Conservation (phyloP, 768 basidiomycete genomes). For the Mycena epipterygia region DNA sequence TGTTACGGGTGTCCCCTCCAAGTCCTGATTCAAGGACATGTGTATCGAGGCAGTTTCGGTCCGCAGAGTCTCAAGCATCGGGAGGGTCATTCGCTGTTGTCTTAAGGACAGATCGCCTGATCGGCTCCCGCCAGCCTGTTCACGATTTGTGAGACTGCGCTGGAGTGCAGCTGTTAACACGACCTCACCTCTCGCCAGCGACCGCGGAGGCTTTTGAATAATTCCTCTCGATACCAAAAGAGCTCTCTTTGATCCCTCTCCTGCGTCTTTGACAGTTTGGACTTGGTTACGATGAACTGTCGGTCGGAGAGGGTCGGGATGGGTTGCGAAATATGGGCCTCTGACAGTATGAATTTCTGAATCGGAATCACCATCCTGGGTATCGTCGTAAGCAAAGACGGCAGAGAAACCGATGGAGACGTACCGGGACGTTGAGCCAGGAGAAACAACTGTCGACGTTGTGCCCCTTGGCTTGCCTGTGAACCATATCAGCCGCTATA, state of each 20-base stretch:
- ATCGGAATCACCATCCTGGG: slow-evolving; percentile 78
- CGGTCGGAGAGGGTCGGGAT: slow-evolving; percentile 90
- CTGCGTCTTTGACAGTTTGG: slow-evolving; percentile 70
- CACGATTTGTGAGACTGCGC: slow-evolving; percentile 5
- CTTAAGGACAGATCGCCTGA: slow-evolving; percentile 84
- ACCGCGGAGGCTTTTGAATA: slow-evolving; percentile 78
- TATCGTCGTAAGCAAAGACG: not conserved
- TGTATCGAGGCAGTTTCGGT: slow-evolving; percentile 74
- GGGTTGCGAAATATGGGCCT: slow-evolving; percentile 68
- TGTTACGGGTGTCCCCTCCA: slow-evolving; percentile 38
- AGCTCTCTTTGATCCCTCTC: slow-evolving; percentile 79
- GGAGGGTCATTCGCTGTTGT: slow-evolving; percentile 79
- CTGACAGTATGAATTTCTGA: slow-evolving; percentile 74
- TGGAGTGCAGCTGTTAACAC: slow-evolving; percentile 1
- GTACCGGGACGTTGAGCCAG: slow-evolving; percentile 88
- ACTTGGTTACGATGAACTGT: slow-evolving; percentile 91
- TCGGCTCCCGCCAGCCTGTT: slow-evolving; percentile 83
- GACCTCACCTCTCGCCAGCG: slow-evolving; percentile 87
- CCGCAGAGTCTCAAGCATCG: slow-evolving; percentile 85
- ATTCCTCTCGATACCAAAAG: slow-evolving; percentile 96
- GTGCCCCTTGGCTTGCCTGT: slow-evolving; percentile 57
- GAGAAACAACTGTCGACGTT: slow-evolving; percentile 77
- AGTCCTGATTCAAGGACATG: slow-evolving; percentile 59
- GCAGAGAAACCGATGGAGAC: slow-evolving; percentile 33
- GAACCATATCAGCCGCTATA: not conserved